phyloP scores from a whole-genome alignment of 31 red algal genomes.

The Porphyra umbilicalis region DNA sequence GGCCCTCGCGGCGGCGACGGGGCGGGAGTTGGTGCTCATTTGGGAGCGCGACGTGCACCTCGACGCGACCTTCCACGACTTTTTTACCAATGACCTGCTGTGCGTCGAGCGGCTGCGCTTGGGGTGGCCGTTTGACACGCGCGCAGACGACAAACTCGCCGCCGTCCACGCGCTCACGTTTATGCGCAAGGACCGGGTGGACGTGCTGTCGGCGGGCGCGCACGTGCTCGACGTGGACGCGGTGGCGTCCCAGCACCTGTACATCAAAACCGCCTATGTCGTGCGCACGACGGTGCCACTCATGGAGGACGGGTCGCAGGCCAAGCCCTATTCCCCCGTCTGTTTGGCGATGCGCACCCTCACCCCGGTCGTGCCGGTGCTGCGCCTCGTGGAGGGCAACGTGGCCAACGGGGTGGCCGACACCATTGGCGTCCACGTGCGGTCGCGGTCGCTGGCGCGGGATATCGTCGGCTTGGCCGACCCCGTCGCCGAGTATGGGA shows the following conservation, averaged over 20 bases:
- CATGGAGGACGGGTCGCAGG: not conserved
- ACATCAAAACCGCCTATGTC: slow-evolving; percentile 10
- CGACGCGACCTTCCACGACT: slow-evolving; percentile 35
- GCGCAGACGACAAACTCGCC: not conserved
- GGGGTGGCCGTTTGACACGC: not conserved
- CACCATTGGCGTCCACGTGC: slow-evolving; percentile 57
- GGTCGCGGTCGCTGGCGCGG: slow-evolving; percentile 31
- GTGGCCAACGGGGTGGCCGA: not conserved
- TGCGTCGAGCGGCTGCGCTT: not conserved
- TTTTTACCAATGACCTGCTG: slow-evolving; percentile 15
- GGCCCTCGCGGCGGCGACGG: slow-evolving; percentile 38
- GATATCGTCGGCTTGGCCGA: slow-evolving; percentile 37
- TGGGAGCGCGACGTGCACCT: slow-evolving; percentile 71
- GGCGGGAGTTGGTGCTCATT: slow-evolving; percentile 44
- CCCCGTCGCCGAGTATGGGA: slow-evolving; percentile 40
- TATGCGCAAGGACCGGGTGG: slow-evolving; percentile 5
- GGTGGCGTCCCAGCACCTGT: not conserved
- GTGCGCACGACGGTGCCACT: not conserved
- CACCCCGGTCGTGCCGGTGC: not conserved
- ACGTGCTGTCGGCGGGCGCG: not conserved
- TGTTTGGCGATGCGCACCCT: not conserved
- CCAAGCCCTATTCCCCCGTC: slow-evolving; percentile 4
- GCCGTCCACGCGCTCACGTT: not conserved
- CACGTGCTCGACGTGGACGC: slow-evolving; percentile 3
- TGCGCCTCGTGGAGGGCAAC: not conserved